phyloP scores from a whole-genome alignment of 768 basidiomycete species.

The Xerocomus spinulosus region DNA sequence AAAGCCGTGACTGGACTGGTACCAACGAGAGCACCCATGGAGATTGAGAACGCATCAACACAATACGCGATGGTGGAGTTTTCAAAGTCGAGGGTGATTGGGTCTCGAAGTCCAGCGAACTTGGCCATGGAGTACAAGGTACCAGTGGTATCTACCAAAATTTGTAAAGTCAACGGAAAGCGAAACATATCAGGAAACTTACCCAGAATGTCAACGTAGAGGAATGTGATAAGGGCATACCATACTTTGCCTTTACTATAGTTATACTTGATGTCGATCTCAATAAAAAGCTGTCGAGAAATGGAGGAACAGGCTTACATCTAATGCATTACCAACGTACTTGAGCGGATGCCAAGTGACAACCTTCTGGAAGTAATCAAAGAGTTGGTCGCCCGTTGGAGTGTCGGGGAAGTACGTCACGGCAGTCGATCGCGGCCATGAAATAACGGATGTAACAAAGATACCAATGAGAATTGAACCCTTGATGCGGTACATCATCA shows the following conservation, averaged over 20 bases:
- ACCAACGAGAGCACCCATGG: slow-evolving; percentile 76
- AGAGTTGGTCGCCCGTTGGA: slow-evolving; percentile 59
- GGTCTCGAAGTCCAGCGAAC: slow-evolving; percentile 83
- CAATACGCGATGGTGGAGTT: slow-evolving; percentile 79
- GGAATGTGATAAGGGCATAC: slow-evolving; percentile 86
- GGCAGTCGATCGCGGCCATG: slow-evolving; percentile 79
- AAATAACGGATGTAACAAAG: slow-evolving; percentile 77
- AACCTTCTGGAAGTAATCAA: slow-evolving; percentile 82
- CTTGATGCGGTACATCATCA: slow-evolving; percentile 82
- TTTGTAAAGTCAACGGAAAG: neutral
- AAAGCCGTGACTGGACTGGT: slow-evolving; percentile 80
- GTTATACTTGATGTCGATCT: slow-evolving; percentile 36
- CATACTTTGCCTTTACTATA: slow-evolving; percentile 68
- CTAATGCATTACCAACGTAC: slow-evolving; percentile 60
- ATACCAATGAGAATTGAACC: slow-evolving; percentile 83
- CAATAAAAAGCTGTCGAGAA: slow-evolving; percentile 1
- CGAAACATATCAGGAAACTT: slow-evolving; percentile 16
- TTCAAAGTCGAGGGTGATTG: slow-evolving; percentile 83
- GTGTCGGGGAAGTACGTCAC: slow-evolving; percentile 84
- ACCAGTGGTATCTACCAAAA: slow-evolving; percentile 43
- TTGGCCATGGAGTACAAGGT: slow-evolving; percentile 90
- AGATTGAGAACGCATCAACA: slow-evolving; percentile 76
- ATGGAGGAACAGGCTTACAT: slow-evolving; percentile 40
- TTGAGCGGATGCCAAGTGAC: slow-evolving; percentile 67
- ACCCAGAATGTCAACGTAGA: slow-evolving; percentile 86